Evolutionary conservation across 2,329 filamentous ascomycete genomes (phyloP).

Genomic region (Diaporthe sp.): DNA sequence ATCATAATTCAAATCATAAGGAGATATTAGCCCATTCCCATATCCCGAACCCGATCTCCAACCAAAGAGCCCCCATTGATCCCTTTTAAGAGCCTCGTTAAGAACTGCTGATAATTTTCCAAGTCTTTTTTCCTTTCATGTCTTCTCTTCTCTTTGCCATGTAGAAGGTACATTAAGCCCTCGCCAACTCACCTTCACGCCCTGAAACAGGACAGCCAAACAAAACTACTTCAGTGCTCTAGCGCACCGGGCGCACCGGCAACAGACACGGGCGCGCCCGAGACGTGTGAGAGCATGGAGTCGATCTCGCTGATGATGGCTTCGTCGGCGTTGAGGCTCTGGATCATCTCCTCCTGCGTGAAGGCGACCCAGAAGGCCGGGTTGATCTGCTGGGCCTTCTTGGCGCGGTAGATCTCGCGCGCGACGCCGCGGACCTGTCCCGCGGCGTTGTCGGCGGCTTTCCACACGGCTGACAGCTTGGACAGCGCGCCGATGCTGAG

Average conservation of each 20-base stretch:
- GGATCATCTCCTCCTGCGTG: constrained; percentile 68
- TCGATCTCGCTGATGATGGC: constrained; percentile 72
- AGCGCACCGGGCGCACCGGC: constrained; percentile 14
- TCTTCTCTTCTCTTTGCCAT: background rate
- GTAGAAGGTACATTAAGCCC: background rate
- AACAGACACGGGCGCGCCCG: constrained; percentile 39
- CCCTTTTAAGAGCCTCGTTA: background rate
- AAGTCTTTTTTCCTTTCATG: background rate
- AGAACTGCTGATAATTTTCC: background rate
- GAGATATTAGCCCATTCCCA: background rate
- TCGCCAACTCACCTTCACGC: background rate
- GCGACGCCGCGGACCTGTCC: constrained; percentile 83
- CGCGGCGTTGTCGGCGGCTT: constrained; percentile 77
- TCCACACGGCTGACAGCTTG: constrained; percentile 78
- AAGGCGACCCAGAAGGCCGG: constrained; percentile 69
- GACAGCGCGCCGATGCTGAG: constrained; percentile 84
- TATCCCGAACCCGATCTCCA: too few relatives aligned
- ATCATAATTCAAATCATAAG: background rate
- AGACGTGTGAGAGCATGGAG: constrained; percentile 50
- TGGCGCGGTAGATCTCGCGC: constrained; percentile 77
- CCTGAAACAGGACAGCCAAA: background rate
- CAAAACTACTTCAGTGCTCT: background rate
- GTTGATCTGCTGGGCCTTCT: constrained; percentile 68
- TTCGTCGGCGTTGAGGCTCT: constrained; percentile 69
- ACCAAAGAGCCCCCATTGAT: background rate